Percentiles rank a stretch among this genome's conserved stretches.
Evolutionary conservation across 1,139 yeast species (phyloP).

Genomic region (Pichia sp.): DNA sequence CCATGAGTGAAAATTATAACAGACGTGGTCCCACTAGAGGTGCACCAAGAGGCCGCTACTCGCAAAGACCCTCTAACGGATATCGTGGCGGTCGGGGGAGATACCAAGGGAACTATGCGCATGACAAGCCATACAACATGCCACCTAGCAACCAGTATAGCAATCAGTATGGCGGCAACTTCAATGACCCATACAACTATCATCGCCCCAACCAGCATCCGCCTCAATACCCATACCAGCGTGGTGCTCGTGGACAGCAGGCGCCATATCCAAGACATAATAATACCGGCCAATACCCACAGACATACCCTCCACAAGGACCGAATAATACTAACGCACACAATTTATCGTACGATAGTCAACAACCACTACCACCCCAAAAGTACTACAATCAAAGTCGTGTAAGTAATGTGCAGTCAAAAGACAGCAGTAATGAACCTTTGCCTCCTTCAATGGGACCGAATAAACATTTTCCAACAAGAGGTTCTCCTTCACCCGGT

Average conservation of each 20-base stretch:
- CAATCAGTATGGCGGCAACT: neutral
- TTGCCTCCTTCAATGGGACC: neutral
- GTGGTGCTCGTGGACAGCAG: neutral
- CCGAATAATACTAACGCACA: neutral
- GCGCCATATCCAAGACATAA: neutral
- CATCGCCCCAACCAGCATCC: neutral
- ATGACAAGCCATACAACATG: neutral
- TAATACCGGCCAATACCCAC: neutral
- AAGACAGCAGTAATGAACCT: neutral
- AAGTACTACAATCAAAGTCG: neutral
- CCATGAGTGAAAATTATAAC: constrained; percentile 7
- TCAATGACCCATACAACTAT: neutral
- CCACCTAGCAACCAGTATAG: neutral
- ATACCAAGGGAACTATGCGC: neutral
- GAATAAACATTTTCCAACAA: too few species aligned
- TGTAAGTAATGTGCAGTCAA: neutral
- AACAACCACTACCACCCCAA: neutral
- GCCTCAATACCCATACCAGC: neutral
- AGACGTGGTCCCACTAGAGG: constrained; percentile 2
- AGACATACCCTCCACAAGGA: neutral
- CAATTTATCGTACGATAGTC: neutral
- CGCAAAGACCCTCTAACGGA: neutral
- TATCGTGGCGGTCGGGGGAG: neutral
- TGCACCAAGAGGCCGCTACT: neutral
- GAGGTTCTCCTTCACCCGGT: too few species aligned